Evolutionary conservation across 768 basidiomycete species (phyloP), one percentile per base, ranked within the genome.

Genomic region (Tricholoma matsutake): DNA sequence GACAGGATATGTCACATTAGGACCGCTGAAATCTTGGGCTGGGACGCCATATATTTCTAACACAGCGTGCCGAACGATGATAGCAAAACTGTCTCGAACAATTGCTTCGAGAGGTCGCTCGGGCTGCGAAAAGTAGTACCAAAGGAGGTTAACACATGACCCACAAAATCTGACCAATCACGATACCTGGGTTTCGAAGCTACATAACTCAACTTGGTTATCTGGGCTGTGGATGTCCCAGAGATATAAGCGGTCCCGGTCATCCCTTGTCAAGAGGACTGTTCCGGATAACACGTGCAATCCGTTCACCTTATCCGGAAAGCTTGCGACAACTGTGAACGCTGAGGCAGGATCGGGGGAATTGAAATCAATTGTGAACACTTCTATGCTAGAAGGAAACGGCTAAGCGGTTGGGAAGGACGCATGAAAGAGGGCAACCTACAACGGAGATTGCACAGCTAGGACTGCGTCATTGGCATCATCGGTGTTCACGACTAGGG

Each of bases 401-500:
- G 58, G 41, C 58, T 51, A 35, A 18, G 51, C 37, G 20, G 39
- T 13, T 25, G 16, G n/a, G 32, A 20, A 9, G 9, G 10, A 52
- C 28, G 43, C 34, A 60, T 32, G 35, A 43, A 39, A 39, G 45
- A 35, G 22, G 39, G 54, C 47, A 22, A 54, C 64, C 34, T 63
- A 83, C 83, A 71, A 75, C 25, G 76, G 72, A 35, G 77, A 74
- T 37, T 78, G 72, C 52, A 86, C 71, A 2, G 79, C 80, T 1
- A 87, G 56, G 0, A 75, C 68, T 10, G 71, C 78, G 0, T 72
- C 47, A 54, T 72, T 71, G 13, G 61, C 62, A 0, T 70, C 64
- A 34, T 76, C 75, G 3, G 76, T 73, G 59, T 86, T 87, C 41
- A 86, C 70, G 6, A 76, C 74, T 63, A 83, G 69, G 9, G 80